Base-by-base conservation (phyloP, 2,329 filamentous ascomycete species). In the Pseudogymnoascus pannorum region DNA sequence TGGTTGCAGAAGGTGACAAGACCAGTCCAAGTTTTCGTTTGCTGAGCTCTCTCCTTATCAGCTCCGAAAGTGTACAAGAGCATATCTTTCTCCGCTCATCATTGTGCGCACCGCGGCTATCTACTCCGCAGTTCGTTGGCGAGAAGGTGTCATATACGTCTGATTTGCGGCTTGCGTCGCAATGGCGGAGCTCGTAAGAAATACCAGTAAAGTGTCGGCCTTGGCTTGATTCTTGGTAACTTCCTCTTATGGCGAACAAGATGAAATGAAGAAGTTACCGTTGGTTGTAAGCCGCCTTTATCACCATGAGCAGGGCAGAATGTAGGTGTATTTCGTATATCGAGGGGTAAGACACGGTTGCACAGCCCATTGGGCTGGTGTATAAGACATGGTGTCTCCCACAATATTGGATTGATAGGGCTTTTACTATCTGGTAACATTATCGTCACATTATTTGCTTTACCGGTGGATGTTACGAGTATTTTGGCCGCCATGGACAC, bases 401-500 rank as follows among this genome's bases (percentile, higher is more conserved):
- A 18, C 48, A n/a, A 2, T 18, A 11, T 51, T 29, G 26, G 33
- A 54, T 18, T 31, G 48, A 26, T 8, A 20, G 26, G 24, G 8
- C 9, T 7, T 54, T 12, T 54, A 31, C 16, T 14, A 5, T 33
- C 48, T 31, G 3, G 16, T 54, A 31, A 5, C 26, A 18, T 1
- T 14, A 31, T 8, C 9, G 5, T 33, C 5, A 8, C 24, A 54
- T 31, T 31, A 31, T 16, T 54, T 54, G 48, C 5, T 14, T 26
- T 26, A 26, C 16, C 14, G 22, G 4, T 4, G 14, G 44, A 51
- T 14, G 14, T 33, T 54, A 18, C n/a, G 48, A 4, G 16, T 31
- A 31, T 20, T 54, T 8, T 54, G 44, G 40, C 42, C 2, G 57
- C 51, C 48, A 64, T 64, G 63, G 60, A 64, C 42, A 44, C 58